Base-by-base conservation (phyloP, 2,329 filamentous ascomycete species). In the Hymenoscyphus infarciens region DNA sequence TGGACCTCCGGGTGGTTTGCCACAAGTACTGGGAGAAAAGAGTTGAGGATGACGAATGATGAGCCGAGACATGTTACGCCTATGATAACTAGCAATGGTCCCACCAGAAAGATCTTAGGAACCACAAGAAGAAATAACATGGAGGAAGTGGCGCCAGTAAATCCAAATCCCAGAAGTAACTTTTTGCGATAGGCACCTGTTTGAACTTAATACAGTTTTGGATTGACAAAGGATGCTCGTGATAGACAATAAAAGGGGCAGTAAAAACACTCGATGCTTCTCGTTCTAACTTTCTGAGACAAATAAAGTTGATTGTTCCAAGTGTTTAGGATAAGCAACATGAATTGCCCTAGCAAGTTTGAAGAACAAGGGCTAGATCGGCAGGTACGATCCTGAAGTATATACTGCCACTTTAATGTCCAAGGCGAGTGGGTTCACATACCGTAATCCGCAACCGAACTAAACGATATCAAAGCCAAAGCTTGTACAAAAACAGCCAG, bases 11-110 rank as follows among this genome's bases (percentile, higher is more conserved):
- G 88, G 74, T 98, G 92, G 71, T 96, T 87, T 42, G 92, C 85
- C 60, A 98, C 94, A 10, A 99, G 83, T 15, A 98, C 79, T 0
- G 95, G 95, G 53, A 99, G 80, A 72, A 97, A 98, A 0, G 92
- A 96, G 77, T 99, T 98, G 55, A 98, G 81, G 22, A 98, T 82
- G 2, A 98, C 95, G 74, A 97, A 97, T 0, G 92, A 97, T 15
- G 93, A 92, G 33, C 95, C 95, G 72, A 97, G 95, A 52, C 91
- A 93, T 0, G 92, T 95, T 73, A 98, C 97, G 45, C 92, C 91
- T 56, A 97, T 80, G 66, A 97, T 90, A 27, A 93, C 92, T 63
- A 97, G 81, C 2, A 97, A 65, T 1, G 89, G 90, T 39, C 90
- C 94, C 13, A 97, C 75, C 1, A 97, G 71, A 73, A 96, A 97